These are phyloP conservation scores for Chlamydomonas asymmetrica DNA, from an alignment of 139 green algal genomes.

Conservation along the genomic window DNA sequence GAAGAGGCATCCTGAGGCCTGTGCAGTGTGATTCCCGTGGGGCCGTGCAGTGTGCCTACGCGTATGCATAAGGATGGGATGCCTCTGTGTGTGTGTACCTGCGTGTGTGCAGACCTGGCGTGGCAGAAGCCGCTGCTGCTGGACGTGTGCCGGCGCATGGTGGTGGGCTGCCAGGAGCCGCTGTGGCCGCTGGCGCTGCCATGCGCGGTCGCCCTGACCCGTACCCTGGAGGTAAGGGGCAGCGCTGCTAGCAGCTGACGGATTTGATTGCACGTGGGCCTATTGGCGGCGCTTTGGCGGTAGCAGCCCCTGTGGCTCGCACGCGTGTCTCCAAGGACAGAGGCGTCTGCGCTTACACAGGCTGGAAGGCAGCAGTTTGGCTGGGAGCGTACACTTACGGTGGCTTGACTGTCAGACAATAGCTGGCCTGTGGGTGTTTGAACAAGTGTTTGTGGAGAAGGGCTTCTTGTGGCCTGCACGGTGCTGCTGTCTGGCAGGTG, in stretches of 20 bases:
- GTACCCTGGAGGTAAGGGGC: slow-evolving; percentile 19
- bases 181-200: slow-evolving; percentile 44
- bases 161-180: slow-evolving; percentile 50
- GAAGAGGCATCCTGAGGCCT: too few species aligned
- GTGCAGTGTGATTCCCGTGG: neutral
- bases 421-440: neutral
- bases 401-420: neutral
- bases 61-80: too few species aligned
- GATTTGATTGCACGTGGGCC: neutral
- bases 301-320: neutral
- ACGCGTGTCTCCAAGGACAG: neutral
- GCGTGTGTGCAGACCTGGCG: slow-evolving; percentile 22
- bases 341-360: neutral
- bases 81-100: too few species aligned
- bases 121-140: slow-evolving; percentile 46
- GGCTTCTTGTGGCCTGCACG: too few species aligned
- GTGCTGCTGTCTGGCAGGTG: too few species aligned
- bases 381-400: neutral
- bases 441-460: too few species aligned
- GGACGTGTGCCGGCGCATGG: slow-evolving; percentile 18
- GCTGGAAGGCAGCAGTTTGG: neutral
- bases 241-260: neutral
- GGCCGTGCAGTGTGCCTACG: too few species aligned
- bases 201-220: slow-evolving; percentile 23
- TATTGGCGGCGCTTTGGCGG: neutral